A percentile compares a stretch with the other conserved stretches of the same genome.
These are phyloP conservation scores for Magnolia kwangsiensis DNA, from an alignment of 164 flowering plant genomes.

Conservation along the genomic window DNA sequence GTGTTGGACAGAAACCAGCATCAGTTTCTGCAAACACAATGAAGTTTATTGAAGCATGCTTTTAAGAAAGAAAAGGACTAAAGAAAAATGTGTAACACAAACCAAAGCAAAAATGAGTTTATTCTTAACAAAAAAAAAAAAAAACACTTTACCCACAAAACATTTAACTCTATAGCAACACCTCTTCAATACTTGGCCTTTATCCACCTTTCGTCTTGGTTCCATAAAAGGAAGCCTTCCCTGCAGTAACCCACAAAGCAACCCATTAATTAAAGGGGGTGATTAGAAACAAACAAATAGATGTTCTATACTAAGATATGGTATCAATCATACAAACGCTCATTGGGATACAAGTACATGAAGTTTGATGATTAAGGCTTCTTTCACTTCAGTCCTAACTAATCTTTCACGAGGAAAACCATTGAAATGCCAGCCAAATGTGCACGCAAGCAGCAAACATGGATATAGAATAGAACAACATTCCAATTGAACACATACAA, in stretches of 20 bases:
- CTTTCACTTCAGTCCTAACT: too few species aligned
- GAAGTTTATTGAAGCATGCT: neutral
- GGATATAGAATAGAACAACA: too few species aligned
- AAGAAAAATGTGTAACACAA: neutral
- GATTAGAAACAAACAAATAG: too few species aligned
- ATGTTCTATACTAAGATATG: too few species aligned
- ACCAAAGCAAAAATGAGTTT: neutral
- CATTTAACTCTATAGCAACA: slow-evolving; percentile 71
- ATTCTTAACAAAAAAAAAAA: neutral
- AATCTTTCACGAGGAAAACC: too few species aligned
- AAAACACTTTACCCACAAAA: slow-evolving; percentile 55
- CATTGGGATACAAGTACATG: too few species aligned
- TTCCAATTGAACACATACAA: too few species aligned
- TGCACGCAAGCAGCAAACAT: too few species aligned
- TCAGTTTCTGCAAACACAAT: slow-evolving; percentile 61
- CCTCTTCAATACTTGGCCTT: slow-evolving; percentile 45
- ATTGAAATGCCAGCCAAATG: too few species aligned
- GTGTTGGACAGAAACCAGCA: slow-evolving; percentile 80
- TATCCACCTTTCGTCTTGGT: slow-evolving; percentile 46
- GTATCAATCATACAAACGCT: neutral
- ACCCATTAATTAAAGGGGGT: neutral
- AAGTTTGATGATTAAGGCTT: too few species aligned
- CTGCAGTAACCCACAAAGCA: slow-evolving; percentile 25
- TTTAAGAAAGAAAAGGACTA: neutral
- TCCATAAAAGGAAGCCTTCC: slow-evolving; percentile 79